Evolutionary conservation across 139 green algal species (phyloP).

Genomic region (Chlorella vulgaris): DNA sequence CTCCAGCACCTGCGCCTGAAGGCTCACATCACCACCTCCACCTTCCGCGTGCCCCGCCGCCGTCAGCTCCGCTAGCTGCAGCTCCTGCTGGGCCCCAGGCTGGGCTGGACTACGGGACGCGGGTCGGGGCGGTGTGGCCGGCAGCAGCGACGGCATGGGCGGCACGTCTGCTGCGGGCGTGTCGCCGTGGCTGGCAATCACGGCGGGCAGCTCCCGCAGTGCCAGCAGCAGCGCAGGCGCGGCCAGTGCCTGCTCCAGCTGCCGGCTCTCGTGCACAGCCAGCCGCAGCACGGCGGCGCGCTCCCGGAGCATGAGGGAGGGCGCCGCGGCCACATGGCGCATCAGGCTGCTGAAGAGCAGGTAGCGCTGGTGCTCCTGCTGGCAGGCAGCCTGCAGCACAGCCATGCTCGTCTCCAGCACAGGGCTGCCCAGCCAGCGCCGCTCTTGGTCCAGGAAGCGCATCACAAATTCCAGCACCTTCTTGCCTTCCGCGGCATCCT

Average conservation of each 20-base stretch:
- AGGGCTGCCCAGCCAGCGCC: slow-evolving; percentile 35
- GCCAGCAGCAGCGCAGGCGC: slow-evolving; percentile 45
- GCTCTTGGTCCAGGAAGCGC: slow-evolving; percentile 41
- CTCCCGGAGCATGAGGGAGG: background rate
- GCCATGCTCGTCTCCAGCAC: slow-evolving; percentile 24
- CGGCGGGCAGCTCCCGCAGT: slow-evolving; percentile 43
- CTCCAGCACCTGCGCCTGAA: slow-evolving; percentile 33
- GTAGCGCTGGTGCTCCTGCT: slow-evolving; percentile 54
- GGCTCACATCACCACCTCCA: background rate
- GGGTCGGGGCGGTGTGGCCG: background rate
- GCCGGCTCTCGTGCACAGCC: slow-evolving; percentile 22
- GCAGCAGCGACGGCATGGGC: background rate
- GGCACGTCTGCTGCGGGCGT: background rate
- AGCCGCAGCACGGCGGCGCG: slow-evolving; percentile 35
- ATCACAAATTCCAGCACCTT: slow-evolving; percentile 51
- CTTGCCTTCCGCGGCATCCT: slow-evolving; percentile 50
- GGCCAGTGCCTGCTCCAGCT: slow-evolving; percentile 36
- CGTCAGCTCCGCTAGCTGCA: slow-evolving; percentile 1
- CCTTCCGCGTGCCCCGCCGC: background rate
- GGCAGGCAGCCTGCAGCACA: slow-evolving; percentile 40
- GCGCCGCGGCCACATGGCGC: slow-evolving; percentile 35
- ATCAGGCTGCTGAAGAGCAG: slow-evolving; percentile 51
- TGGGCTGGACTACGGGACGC: too few relatives aligned
- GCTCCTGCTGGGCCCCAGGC: too few relatives aligned
- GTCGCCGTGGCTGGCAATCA: slow-evolving; percentile 20